Evolutionary conservation across 2,329 filamentous ascomycete genomes (phyloP), one percentile per base, ranked within the genome.

Genomic region (Pseudocercospora ulei): DNA sequence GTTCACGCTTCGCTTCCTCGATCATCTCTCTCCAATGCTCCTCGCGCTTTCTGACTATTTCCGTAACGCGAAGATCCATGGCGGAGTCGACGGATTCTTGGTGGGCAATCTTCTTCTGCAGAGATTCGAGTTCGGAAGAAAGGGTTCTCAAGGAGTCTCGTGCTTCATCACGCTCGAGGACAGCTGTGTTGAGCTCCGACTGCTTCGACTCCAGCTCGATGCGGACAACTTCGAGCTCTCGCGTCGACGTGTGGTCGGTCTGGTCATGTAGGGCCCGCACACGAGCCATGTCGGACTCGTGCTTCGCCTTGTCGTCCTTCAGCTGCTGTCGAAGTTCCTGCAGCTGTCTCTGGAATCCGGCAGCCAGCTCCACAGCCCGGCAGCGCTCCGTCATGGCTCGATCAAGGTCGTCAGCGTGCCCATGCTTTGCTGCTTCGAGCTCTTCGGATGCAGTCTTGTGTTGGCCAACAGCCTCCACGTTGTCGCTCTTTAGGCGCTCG

Each of bases 1-100:
- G 49, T 50, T 62, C 58, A 19, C 47, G 48, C 39, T 53, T 49
- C 22, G 54, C 31, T 28, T 52, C 47, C 22, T 49, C 48, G 14
- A 52, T 23, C 28, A 46, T 51, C 18, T 36, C 38, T 4, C 42
- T 40, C 53, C 51, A 56, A 26, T 51, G 39, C 22, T 24, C 30
- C 35, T 57, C 55, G 9, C 51, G 43, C 22, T 46, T 48, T 12
- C 39, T 43, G 30, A 54, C 29, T n/a, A 41, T 41, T 12, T 50
- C 44, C 1, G 50, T 38, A 25, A 53, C 31, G 19, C 44, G 50
- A 25, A 43, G 36, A 20, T 56, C 54, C 25, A 57, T 38, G 8
- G 46, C 48, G 3, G 38, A 39, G 27, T 55, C 54, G 12, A 55
- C 41, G 4, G 46, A 47, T 13, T 46, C 45, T 17, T 49, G 37